These are phyloP conservation scores for Avena atlantica DNA, from an alignment of 176 grass and related monocot genomes.

Conservation along the genomic window DNA sequence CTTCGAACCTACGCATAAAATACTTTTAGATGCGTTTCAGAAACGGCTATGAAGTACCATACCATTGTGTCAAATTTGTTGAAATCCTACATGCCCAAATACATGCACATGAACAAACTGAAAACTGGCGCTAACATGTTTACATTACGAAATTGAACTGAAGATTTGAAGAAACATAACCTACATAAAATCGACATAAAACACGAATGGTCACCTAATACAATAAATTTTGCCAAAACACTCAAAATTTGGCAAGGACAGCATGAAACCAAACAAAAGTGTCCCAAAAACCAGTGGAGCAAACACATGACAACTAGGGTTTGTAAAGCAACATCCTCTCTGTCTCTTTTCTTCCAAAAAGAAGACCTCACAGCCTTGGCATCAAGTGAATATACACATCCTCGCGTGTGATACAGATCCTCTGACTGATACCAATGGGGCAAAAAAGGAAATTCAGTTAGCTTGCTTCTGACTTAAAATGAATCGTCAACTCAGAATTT, in stretches of 20 bases:
- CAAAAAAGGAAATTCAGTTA: not conserved
- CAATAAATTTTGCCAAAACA: not conserved
- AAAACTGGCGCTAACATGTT: not conserved
- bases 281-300: not conserved
- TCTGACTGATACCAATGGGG: not conserved
- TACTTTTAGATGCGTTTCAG: no score
- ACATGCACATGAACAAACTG: not conserved
- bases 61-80: not conserved
- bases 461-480: not conserved
- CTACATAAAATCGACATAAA: not conserved
- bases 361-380: not conserved
- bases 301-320: not conserved
- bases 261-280: not conserved
- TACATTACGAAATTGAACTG: not conserved
- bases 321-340: not conserved
- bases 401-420: not conserved
- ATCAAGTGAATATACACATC: not conserved
- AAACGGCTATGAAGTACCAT: not conserved
- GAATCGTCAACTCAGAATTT: not conserved
- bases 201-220: not conserved
- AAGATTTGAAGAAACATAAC: not conserved
- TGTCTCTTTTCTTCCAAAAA: not conserved
- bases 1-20: no score
- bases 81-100: not conserved
- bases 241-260: not conserved